A percentile compares a stretch with the other conserved stretches of the same genome.
phyloP scores from a whole-genome alignment of 2,329 filamentous ascomycete species.

The Pseudogymnoascus sp. region DNA sequence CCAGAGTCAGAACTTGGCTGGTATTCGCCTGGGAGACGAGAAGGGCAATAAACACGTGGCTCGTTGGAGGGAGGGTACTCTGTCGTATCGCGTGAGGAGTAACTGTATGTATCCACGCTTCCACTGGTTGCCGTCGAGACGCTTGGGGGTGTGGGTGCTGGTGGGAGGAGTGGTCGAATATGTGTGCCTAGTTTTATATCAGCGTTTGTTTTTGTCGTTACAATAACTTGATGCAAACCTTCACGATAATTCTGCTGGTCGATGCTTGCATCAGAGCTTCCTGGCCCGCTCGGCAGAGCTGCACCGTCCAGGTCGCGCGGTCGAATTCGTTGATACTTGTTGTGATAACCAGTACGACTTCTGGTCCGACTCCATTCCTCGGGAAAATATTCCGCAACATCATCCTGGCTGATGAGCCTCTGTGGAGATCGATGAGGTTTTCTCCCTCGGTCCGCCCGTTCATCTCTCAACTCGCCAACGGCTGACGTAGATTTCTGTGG shows the following conservation, averaged over 20 bases:
- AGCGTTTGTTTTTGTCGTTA: neutral
- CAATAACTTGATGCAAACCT: neutral
- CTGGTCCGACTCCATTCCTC: constrained; percentile 4
- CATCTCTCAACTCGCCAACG: neutral
- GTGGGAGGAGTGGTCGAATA: neutral
- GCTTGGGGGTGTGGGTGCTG: neutral
- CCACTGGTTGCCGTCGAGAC: neutral
- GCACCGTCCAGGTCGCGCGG: constrained; percentile 1
- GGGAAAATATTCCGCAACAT: neutral
- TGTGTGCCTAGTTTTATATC: neutral
- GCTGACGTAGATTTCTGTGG: neutral
- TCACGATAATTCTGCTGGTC: neutral
- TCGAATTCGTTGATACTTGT: neutral
- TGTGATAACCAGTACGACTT: neutral
- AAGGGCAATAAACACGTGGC: neutral
- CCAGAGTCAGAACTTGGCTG: neutral
- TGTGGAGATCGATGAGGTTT: neutral
- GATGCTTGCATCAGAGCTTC: neutral
- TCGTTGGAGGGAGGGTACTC: neutral
- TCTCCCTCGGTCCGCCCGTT: neutral
- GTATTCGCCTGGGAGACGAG: neutral
- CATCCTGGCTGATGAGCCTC: neutral
- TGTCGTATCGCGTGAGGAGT: neutral
- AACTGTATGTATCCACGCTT: neutral
- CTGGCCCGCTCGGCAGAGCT: neutral